phyloP scores from a whole-genome alignment of 1,284 basidiomycete genomes.

The Schizophyllum amplum region DNA sequence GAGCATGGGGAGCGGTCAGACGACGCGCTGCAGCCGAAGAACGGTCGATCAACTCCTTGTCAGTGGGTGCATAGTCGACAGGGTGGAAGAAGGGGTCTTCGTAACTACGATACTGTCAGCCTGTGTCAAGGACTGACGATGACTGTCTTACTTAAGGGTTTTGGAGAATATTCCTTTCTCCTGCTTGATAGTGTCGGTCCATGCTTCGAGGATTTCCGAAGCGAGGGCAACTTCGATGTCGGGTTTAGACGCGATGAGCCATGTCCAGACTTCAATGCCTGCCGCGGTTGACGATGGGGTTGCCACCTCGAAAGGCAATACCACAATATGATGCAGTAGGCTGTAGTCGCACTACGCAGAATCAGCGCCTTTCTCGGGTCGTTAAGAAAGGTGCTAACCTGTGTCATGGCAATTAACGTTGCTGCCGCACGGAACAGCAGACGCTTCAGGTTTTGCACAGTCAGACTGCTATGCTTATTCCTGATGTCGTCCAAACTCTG shows the following conservation, averaged over 20 bases:
- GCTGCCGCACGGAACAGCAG: slow-evolving; percentile 86
- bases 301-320: slow-evolving; percentile 84
- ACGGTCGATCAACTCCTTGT: slow-evolving; percentile 79
- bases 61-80: slow-evolving; percentile 86
- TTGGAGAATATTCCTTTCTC: slow-evolving; percentile 81
- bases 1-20: slow-evolving; percentile 74
- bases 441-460: slow-evolving; percentile 75
- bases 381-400: slow-evolving; percentile 34
- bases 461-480: slow-evolving; percentile 62
- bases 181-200: slow-evolving; percentile 75
- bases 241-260: slow-evolving; percentile 88
- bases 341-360: slow-evolving; percentile 70
- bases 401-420: slow-evolving; percentile 60
- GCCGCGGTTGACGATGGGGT: slow-evolving; percentile 81
- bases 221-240: slow-evolving; percentile 69
- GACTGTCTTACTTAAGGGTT: slow-evolving; percentile 58
- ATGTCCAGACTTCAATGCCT: slow-evolving; percentile 94
- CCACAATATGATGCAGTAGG: slow-evolving; percentile 83
- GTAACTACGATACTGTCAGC: slow-evolving; percentile 41
- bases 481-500: slow-evolving; percentile 62
- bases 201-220: slow-evolving; percentile 81
- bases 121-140: neutral
- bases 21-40: slow-evolving; percentile 65
- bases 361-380: slow-evolving; percentile 47
- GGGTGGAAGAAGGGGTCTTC: slow-evolving; percentile 84